Base-by-base conservation (phyloP, 805 yeast species). In the Nakazawaea wyomingensis region DNA sequence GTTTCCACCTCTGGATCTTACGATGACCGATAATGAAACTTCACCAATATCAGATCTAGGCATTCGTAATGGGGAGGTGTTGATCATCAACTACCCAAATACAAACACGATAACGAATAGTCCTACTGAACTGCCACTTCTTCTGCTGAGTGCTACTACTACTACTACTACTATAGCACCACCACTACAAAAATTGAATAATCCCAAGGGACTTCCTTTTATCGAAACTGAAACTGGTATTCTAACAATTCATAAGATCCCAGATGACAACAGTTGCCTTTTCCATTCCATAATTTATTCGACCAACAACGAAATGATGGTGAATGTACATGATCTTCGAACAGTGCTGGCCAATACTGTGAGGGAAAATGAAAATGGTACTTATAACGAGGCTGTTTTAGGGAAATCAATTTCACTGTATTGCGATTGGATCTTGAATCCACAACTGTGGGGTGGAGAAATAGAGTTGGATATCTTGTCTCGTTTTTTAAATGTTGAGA, bases 401-500 rank as follows among this genome's bases (percentile, higher is more conserved):
- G 89, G 85, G 3, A 66, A 66, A 46, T 60, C 72, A 0, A 57
- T 63, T 2, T 53, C 55, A 0, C 72, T 74, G 8, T 85, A 85
- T 54, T 60, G 73, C 27, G 48, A 60, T 5, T 85, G 93, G 91
- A 85, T 85, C 18, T 50, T 55, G 36, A 62, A 70, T 44, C 71
- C 70, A 16, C 77, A 70, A 28, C 71, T 83, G 14, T 85, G 93
- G 95, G 95, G 95, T 24, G 95, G 95, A 5, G 91, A 87, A 2
- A 83, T 85, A 37, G 95, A 85, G 55, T 60, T 84, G 36, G 76
- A 79, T 7, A 80, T 85, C 5, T 55, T 85, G 22, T 69, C 85
- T 2, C 65, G 69, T 27, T 67, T 70, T 48, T 66, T 81, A 32
- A 64, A 66, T 4, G 59, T 81, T 5, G 66, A 73, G 3, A 78